Evolutionary conservation across 768 basidiomycete genomes (phyloP), one percentile per base, ranked within the genome.

Genomic region (Boletus fagicola): DNA sequence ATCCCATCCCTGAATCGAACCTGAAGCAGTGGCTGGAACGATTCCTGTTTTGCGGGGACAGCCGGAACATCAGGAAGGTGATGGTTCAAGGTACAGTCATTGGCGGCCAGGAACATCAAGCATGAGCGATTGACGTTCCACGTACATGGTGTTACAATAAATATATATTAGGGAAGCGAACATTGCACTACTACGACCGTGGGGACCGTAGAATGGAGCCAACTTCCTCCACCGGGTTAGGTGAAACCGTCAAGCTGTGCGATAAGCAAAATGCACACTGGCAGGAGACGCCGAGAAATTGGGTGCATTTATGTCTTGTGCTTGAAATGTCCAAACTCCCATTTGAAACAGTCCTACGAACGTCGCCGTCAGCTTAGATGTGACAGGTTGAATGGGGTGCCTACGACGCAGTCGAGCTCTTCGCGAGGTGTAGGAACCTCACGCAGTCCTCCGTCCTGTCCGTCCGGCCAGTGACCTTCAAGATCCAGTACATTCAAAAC

Each of bases 1-100:
- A 75, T 46, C 65, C 74, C 68, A 61, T 31, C 51, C 46, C 52
- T 16, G 58, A 70, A 61, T 65, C 71, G 56, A 68, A 72, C 54
- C 68, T 92, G 54, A 83, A 58, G 77, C 73, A 46, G 76, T 83
- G 61, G 71, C 76, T 98, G 62, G 94, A 97, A 74, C 79, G 85
- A 58, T 94, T 95, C 73, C 75, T 96, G 61, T 94, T 92, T 67
- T 84, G 85, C 42, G 93, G 92, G 8, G 94, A 96, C 69, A 86
- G 92, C 68, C 78, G 92, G 68, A 95, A 94, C 72, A 85, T 97
- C 54, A 74, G 74, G 49, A 77, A 79, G 54, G 94, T 98, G 20
- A 94, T 86, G 66, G 94, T 98, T 16, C 86, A 90, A 65, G 94
- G 95, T 2, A 71, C 76, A 44, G 70, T 83, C 36, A 83, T 98